Percentiles rank a stretch among this genome's conserved stretches.
Evolutionary conservation across 2,329 filamentous ascomycete genomes (phyloP).

Genomic region (Cucurbitaria berberidis): DNA sequence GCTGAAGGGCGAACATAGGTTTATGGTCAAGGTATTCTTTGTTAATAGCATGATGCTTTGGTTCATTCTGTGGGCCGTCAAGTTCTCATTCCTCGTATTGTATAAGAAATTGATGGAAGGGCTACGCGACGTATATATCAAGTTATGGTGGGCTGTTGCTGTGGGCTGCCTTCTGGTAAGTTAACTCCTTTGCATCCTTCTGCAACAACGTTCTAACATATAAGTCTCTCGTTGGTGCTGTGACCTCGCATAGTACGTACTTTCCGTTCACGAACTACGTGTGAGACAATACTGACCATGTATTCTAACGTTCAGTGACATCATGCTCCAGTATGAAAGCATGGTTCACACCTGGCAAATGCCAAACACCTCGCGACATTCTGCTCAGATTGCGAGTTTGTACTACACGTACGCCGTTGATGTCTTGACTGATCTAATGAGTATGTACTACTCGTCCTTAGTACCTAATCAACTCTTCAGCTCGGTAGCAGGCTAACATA

Average conservation of each 20-base stretch:
- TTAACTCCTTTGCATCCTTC: not conserved
- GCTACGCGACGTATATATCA: constrained; percentile 32
- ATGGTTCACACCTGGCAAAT: constrained; percentile 45
- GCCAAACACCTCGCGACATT: constrained; percentile 30
- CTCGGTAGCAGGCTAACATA: not conserved
- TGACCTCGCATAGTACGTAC: constrained; percentile 20
- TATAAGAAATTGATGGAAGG: constrained; percentile 47
- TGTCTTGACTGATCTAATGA: constrained; percentile 44
- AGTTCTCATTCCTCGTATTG: constrained; percentile 48
- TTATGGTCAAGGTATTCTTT: constrained; percentile 48
- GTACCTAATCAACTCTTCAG: not conserved
- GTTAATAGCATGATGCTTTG: constrained; percentile 48
- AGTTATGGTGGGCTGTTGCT: constrained; percentile 47
- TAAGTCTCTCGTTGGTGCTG: constrained; percentile 44
- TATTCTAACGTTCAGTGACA: constrained; percentile 1
- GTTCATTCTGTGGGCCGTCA: constrained; percentile 49
- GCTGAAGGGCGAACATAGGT: constrained; percentile 35
- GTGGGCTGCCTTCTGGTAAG: constrained; percentile 42
- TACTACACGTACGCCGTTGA: constrained; percentile 46
- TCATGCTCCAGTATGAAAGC: constrained; percentile 47
- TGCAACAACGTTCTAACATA: not conserved
- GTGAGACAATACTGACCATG: not conserved
- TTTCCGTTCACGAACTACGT: not conserved
- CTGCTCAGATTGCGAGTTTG: constrained; percentile 37
- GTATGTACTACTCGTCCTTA: constrained; percentile 11